Evolutionary conservation across 2,329 filamentous ascomycete species (phyloP).

Genomic region (Diplocarpon mali): DNA sequence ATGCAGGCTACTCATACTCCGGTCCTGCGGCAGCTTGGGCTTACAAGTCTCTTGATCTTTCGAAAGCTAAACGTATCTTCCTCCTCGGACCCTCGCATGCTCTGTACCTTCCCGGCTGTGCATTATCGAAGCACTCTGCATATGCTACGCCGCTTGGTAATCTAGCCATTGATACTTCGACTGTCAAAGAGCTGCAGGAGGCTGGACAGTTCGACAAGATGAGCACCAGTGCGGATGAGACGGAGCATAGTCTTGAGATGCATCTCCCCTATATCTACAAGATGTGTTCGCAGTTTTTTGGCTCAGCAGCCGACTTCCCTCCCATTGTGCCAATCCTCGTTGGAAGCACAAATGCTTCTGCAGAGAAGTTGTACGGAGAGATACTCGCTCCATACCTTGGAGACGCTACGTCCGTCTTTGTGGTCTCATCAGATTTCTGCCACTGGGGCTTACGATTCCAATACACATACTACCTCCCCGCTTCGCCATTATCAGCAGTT

Average conservation of each 20-base stretch:
- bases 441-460: slow-evolving; percentile 84
- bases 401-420: slow-evolving; percentile 67
- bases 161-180: slow-evolving; percentile 50
- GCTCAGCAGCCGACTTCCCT: slow-evolving; percentile 47
- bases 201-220: slow-evolving; percentile 55
- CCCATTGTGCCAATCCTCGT: slow-evolving; percentile 77
- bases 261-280: slow-evolving; percentile 91
- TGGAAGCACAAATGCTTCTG: slow-evolving; percentile 54
- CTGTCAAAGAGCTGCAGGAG: slow-evolving; percentile 38
- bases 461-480: slow-evolving; percentile 67
- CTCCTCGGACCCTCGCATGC: slow-evolving; percentile 89
- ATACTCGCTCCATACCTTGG: slow-evolving; percentile 69
- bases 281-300: slow-evolving; percentile 44
- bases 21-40: slow-evolving; percentile 89
- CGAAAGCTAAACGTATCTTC: slow-evolving; percentile 75
- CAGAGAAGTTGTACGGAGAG: slow-evolving; percentile 58
- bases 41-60: slow-evolving; percentile 79
- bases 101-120: slow-evolving; percentile 65
- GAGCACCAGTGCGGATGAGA: slow-evolving; percentile 54
- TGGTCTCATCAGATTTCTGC: slow-evolving; percentile 92
- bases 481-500: slow-evolving; percentile 30
- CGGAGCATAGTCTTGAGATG: slow-evolving; percentile 93
- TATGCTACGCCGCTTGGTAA: slow-evolving; percentile 69
- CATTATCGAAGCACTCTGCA: slow-evolving; percentile 58
- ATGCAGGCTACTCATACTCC: slow-evolving; percentile 89